Conservation (phyloP, 140 eudicot genomes). For the Senecio squalidus region DNA sequence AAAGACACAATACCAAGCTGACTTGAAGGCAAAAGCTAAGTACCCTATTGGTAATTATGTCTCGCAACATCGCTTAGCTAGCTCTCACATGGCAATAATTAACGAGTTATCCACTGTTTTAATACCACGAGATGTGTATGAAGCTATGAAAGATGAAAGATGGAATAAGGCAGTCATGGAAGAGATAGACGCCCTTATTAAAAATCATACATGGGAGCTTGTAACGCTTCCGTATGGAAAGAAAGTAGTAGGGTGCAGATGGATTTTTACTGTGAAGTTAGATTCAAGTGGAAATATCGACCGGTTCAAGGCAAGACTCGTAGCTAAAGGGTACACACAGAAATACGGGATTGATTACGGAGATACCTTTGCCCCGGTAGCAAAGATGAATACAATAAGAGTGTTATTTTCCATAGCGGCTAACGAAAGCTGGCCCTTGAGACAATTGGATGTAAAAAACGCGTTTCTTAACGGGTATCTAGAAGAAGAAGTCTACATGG, state of each 20-base stretch:
- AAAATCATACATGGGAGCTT: neutral
- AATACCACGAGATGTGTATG: neutral
- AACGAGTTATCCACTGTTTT: neutral
- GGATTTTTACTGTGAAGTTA: neutral
- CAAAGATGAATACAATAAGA: too few species aligned
- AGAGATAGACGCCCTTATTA: neutral
- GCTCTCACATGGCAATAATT: neutral
- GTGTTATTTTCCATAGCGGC: too few species aligned
- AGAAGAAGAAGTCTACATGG: too few species aligned
- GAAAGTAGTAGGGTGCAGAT: neutral
- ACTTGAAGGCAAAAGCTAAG: neutral
- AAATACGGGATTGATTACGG: too few species aligned
- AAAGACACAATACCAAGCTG: neutral
- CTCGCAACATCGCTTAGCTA: neutral
- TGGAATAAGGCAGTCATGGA: neutral
- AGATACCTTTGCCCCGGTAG: too few species aligned
- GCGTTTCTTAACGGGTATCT: too few species aligned
- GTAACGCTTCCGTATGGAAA: neutral
- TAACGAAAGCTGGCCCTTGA: too few species aligned
- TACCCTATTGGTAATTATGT: neutral
- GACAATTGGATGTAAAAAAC: too few species aligned
- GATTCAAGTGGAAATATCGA: neutral
- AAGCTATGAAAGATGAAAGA: too few species aligned
- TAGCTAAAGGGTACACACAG: too few species aligned
- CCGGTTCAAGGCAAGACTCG: neutral